Evolutionary conservation across 2,329 filamentous ascomycete species (phyloP), one percentile per base, ranked within the genome.

Genomic region (Colletotrichum chlorophyti): DNA sequence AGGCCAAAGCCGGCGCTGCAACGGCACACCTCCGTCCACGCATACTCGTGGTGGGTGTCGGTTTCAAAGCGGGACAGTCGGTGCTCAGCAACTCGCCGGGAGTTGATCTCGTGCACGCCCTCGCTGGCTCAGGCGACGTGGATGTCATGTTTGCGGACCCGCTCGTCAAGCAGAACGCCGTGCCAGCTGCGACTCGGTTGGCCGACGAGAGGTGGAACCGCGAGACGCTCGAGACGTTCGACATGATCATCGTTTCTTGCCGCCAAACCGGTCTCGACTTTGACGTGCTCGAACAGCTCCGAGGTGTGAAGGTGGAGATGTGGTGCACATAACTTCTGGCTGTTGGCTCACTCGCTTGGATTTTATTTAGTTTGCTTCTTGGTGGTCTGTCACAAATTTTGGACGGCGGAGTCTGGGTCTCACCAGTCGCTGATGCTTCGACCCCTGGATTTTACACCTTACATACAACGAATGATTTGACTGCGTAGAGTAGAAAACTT

Each of bases 41-140:
- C 26, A 64, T 72, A 4, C 64, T 72, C 0, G 66, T 72, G 3
- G 67, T 70, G 6, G 73, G 72, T 1, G 55, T 74, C 6, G 72
- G 71, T 2, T 76, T 75, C 63, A 76, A 75, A 59, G 52, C 62
- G 4, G 73, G 73, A 3, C 71, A 74, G 48, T 67, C 67, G 5
- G 66, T 68, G 17, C 52, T 74, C 3, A 69, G 66, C 55, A 68
- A 71, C 57, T 73, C 70, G 0, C 72, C 72, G 1, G 70, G 69
- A 10, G 51, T 70, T 7, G 66, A 66, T 29, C 64, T 72, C 6
- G 64, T 66, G 11, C 62, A 65, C 26, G 65, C 53, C 6, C 63
- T 67, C 3, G 47, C 60, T 2, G 14, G 34, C 45, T 64, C 60
- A 7, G 60, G 68, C 12, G 61, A 66, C 24, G 65, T 66, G 5